phyloP scores from a whole-genome alignment of 2,329 filamentous ascomycete genomes.

The Botryotinia globosa region DNA sequence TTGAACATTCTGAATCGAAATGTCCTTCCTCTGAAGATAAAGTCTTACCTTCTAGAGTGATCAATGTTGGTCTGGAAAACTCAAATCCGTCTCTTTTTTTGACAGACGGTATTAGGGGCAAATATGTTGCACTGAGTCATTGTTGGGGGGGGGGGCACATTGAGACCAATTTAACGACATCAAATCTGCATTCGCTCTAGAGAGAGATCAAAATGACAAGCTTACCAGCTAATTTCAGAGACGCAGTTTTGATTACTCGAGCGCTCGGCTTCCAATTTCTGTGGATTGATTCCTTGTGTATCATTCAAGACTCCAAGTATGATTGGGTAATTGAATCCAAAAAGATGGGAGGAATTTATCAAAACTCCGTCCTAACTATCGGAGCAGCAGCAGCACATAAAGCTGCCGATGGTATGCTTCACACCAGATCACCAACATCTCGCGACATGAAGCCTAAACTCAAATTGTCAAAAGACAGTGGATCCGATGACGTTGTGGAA shows the following conservation, averaged over 20 bases:
- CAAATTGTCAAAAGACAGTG: neutral
- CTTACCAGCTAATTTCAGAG: neutral
- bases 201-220: neutral
- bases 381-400: neutral
- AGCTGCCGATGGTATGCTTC: neutral
- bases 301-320: neutral
- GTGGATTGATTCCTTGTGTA: neutral
- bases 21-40: neutral
- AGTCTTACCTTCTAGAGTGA: neutral
- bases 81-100: neutral
- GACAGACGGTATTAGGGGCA: neutral
- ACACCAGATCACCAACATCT: rapidly evolving
- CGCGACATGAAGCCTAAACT: neutral
- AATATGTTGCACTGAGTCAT: neutral
- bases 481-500: neutral
- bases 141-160: neutral
- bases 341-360: neutral
- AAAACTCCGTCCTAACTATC: neutral
- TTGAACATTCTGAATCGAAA: neutral
- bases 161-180: neutral
- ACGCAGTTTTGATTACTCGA: neutral
- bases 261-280: neutral
- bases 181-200: neutral
- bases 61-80: neutral
- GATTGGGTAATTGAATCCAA: neutral